Evolutionary conservation across 768 basidiomycete genomes (phyloP), one percentile per base, ranked within the genome.

Genomic region (Podaxis rugospora): DNA sequence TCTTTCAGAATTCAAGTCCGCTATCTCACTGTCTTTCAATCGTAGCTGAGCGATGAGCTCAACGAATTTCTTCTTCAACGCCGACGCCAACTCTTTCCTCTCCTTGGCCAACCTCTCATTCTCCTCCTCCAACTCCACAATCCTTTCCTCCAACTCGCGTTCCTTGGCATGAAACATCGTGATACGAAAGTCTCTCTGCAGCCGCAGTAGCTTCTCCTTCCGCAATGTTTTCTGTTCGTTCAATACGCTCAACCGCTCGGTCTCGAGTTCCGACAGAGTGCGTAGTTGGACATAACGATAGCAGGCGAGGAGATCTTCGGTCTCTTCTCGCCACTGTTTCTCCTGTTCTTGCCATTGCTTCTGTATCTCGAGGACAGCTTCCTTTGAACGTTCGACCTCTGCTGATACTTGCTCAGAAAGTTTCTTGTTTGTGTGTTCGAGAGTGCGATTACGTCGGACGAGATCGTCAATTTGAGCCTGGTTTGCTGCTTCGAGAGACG

Each of bases 391-490:
- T 18, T 70, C 68, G 52, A 74, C 69, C 65, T 85, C 84, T 27
- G 67, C 67, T 2, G 71, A 64, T 32, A 86, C 66, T 44, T 85
- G 81, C 23, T 81, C 80, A 14, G 73, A 68, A 37, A 90, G 79
- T 47, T 80, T 83, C 65, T 81, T 81, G 70, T 80, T 79, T 3
- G 80, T 80, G 62, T 85, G 81, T 59, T 89, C 87, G 55, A 89
- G 79, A 0, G 81, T 82, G 25, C 84, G 84, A 66, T 83, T 88
- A 63, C 84, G 79, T 64, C 87, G 82, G 2, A 90, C 87, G 55
- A 92, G 82, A 46, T 92, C 88, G 52, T 87, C 81, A 53, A 92
- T 89, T 69, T 91, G 89, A 2, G 78, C 72, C 62, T 85, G 85
- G 69, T 87, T 83, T 3, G 85, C 80, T 25, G 83, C 77, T 63